Evolutionary conservation across 768 basidiomycete genomes (phyloP).

Genomic region (Hygrophorus pudorinus): DNA sequence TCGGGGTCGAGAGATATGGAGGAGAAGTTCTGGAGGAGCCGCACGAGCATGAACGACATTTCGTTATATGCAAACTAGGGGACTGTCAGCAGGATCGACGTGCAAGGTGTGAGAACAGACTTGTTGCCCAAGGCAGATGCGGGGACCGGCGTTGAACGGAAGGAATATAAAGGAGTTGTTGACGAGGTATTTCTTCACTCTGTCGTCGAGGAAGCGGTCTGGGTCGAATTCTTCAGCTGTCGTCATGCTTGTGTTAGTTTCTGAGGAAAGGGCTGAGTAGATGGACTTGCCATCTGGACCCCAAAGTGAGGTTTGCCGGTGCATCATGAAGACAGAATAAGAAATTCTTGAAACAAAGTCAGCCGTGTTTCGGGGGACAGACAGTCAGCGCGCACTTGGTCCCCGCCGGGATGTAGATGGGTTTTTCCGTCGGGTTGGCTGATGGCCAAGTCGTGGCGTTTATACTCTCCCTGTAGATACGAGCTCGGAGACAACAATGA

Average conservation of each 20-base stretch:
- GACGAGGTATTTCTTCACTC: constrained; percentile 50
- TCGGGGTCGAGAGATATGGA: constrained; percentile 35
- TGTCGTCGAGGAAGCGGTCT: constrained; percentile 58
- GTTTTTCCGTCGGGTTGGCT: constrained; percentile 33
- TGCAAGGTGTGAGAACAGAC: constrained; percentile 14
- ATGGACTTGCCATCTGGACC: constrained; percentile 51
- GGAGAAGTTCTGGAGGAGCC: constrained; percentile 50
- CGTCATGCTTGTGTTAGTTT: background rate
- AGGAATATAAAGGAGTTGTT: constrained; percentile 65
- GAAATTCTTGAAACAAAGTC: constrained; percentile 15
- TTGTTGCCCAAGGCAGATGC: constrained; percentile 55
- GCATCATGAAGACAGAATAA: constrained; percentile 58
- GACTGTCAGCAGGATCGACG: background rate
- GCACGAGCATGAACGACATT: constrained; percentile 52
- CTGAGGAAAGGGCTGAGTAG: background rate
- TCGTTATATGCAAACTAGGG: constrained; percentile 47
- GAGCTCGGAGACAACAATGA: background rate
- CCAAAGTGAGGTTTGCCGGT: constrained; percentile 57
- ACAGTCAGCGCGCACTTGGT: constrained; percentile 28
- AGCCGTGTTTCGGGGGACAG: background rate
- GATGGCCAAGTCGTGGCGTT: constrained; percentile 39
- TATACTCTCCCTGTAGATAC: constrained; percentile 29
- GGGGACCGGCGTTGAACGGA: constrained; percentile 52
- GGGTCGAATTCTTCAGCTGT: constrained; percentile 61
- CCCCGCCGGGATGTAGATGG: constrained; percentile 43